These are phyloP conservation scores for Jackrogersella minutella DNA, from an alignment of 495 filamentous ascomycete genomes.

Conservation along the genomic window DNA sequence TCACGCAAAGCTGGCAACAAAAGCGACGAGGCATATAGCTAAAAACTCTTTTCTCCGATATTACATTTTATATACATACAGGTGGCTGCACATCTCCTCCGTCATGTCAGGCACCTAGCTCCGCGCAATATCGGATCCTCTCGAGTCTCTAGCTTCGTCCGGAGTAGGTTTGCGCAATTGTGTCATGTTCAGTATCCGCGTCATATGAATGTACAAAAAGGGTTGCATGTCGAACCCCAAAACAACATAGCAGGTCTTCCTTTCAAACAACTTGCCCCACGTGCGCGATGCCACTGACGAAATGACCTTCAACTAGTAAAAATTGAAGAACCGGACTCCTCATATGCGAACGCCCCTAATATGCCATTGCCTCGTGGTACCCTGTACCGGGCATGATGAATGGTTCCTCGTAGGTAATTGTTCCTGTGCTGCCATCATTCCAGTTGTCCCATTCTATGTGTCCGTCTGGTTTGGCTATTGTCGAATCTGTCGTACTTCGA, in stretches of 20 bases:
- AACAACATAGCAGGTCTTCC: slow-evolving; percentile 16
- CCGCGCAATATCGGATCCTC: slow-evolving; percentile 6
- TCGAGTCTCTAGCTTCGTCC: slow-evolving; percentile 2
- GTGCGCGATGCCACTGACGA: slow-evolving; percentile 8
- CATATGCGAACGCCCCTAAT: slow-evolving; percentile 41
- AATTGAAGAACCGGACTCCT: slow-evolving; percentile 38
- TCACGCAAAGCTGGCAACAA: neutral
- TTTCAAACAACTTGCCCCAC: slow-evolving; percentile 12
- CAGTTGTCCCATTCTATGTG: slow-evolving; percentile 34
- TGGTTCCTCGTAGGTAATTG: slow-evolving; percentile 28
- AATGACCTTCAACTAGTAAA: slow-evolving; percentile 13
- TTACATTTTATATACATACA: slow-evolving; percentile 42
- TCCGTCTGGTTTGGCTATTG: slow-evolving; percentile 23
- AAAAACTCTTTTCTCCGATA: slow-evolving; percentile 31
- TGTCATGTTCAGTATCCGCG: slow-evolving; percentile 13
- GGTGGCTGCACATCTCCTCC: slow-evolving; percentile 26
- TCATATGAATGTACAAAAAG: slow-evolving; percentile 40
- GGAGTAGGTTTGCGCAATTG: slow-evolving; percentile 10
- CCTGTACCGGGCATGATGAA: slow-evolving; percentile 36
- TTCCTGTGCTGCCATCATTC: slow-evolving; percentile 24
- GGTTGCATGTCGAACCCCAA: slow-evolving; percentile 26
- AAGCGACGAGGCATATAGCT: slow-evolving; percentile 20
- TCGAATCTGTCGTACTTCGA: slow-evolving; percentile 19
- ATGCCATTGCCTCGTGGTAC: slow-evolving; percentile 35
- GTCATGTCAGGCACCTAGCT: slow-evolving; percentile 27